Percentiles rank a stretch among this genome's conserved stretches.
phyloP scores from a whole-genome alignment of 495 filamentous ascomycete genomes.

The Lindgomyces ingoldianus region DNA sequence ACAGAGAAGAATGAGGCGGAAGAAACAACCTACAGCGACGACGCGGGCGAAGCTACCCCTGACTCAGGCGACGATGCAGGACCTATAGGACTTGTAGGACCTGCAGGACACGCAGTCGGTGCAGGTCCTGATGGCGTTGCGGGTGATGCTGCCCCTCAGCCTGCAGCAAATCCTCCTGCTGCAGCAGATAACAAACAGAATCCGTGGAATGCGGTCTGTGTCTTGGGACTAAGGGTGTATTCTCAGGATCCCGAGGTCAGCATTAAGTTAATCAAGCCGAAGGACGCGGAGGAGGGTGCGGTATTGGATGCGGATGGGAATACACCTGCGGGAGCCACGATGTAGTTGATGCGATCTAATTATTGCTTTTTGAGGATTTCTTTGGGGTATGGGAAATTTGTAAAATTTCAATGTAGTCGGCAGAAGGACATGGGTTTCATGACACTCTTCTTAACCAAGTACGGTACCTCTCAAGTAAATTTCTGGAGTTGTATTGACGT shows the following conservation, averaged over 20 bases:
- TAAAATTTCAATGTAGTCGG: too few species aligned
- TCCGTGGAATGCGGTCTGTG: constrained; percentile 36
- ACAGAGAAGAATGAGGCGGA: neutral
- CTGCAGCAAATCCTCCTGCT: constrained; percentile 7
- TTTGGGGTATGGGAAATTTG: too few species aligned
- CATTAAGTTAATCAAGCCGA: constrained; percentile 37
- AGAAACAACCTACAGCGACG: neutral
- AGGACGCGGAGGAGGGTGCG: constrained; percentile 30
- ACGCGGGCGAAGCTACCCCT: neutral
- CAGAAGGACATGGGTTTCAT: too few species aligned
- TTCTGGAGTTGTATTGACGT: too few species aligned
- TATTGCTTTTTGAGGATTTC: too few species aligned
- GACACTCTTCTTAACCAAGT: too few species aligned
- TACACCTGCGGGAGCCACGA: constrained; percentile 31
- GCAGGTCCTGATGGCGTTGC: neutral
- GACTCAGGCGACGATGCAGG: neutral
- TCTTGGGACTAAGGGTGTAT: constrained; percentile 33
- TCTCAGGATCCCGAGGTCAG: constrained; percentile 32
- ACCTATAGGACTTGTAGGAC: neutral
- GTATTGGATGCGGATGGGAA: constrained; percentile 32
- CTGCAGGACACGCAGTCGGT: neutral
- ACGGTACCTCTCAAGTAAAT: too few species aligned
- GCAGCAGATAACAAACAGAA: constrained; percentile 28
- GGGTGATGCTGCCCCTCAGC: constrained; percentile 16
- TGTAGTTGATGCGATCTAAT: too few species aligned